phyloP scores from a whole-genome alignment of 2,329 filamentous ascomycete genomes.

The Chaetomiaceae sp. region DNA sequence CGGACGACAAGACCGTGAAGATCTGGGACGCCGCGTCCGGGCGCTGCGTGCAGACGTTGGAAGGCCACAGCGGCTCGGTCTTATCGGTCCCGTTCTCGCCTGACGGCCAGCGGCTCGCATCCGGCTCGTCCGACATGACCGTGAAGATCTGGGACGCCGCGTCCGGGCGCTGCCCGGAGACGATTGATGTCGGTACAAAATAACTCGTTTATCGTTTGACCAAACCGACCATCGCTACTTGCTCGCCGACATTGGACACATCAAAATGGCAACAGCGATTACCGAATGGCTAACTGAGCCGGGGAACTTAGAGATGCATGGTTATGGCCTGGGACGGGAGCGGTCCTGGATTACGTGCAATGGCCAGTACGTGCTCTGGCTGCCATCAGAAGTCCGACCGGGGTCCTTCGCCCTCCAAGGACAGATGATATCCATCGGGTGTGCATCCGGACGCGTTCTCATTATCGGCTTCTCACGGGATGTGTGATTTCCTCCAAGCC shows the following conservation, averaged over 20 bases:
- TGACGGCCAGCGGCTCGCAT: too few species aligned
- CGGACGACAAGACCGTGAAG: too few species aligned
- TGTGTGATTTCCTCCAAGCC: conserved; percentile 3
- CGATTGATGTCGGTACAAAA: neutral
- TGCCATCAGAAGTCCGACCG: conserved; percentile 2
- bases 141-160: too few species aligned
- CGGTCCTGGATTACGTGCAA: conserved; percentile 13
- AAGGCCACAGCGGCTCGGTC: too few species aligned
- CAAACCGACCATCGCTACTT: neutral
- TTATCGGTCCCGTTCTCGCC: too few species aligned
- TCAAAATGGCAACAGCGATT: neutral
- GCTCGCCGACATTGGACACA: neutral
- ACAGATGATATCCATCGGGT: conserved; percentile 12
- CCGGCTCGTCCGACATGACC: too few species aligned
- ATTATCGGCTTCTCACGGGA: conserved; percentile 10
- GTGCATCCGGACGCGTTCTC: conserved; percentile 13
- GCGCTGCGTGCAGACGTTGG: too few species aligned
- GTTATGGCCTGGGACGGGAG: conserved; percentile 5
- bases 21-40: too few species aligned
- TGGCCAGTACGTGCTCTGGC: conserved; percentile 12
- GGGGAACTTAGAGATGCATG: neutral
- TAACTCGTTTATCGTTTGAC: neutral
- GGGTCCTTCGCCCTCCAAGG: conserved; percentile 4
- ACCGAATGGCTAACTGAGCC: neutral
- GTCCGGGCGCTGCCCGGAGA: too few species aligned